These are phyloP conservation scores for Wickerhamiella cacticola DNA, from an alignment of 805 yeast genomes.

Conservation along the genomic window DNA sequence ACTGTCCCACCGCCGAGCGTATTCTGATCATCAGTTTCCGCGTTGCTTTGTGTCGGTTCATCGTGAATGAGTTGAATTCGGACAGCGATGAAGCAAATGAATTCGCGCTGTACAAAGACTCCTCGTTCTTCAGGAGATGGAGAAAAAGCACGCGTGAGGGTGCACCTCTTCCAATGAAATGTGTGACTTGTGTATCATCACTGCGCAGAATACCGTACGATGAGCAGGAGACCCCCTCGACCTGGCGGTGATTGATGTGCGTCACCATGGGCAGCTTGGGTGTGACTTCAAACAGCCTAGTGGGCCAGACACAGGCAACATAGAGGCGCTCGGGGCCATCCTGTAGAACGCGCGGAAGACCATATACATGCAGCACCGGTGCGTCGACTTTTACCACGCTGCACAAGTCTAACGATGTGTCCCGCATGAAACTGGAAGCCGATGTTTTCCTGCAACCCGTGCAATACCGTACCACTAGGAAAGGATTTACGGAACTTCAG, in stretches of 20 bases:
- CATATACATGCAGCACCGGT: neutral
- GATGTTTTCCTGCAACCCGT: neutral
- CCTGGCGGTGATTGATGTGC: neutral
- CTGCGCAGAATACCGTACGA: neutral
- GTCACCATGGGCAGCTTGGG: neutral
- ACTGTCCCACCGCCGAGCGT: neutral
- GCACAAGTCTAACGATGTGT: neutral
- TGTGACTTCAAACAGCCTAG: neutral
- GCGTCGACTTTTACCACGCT: neutral
- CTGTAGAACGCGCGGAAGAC: neutral
- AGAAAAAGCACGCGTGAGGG: neutral
- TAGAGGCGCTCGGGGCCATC: neutral
- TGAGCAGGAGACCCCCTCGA: neutral
- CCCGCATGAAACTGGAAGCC: neutral
- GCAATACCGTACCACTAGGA: neutral
- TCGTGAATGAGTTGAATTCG: neutral
- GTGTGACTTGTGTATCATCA: neutral
- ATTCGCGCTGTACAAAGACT: neutral
- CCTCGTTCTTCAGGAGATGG: neutral
- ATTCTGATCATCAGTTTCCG: neutral
- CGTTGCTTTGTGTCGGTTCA: neutral
- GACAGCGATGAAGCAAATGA: neutral
- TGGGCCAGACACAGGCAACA: neutral
- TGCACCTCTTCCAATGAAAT: neutral
- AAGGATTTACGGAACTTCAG: neutral